phyloP scores from a whole-genome alignment of 306 rosid species.

The Acacia acuminata region DNA sequence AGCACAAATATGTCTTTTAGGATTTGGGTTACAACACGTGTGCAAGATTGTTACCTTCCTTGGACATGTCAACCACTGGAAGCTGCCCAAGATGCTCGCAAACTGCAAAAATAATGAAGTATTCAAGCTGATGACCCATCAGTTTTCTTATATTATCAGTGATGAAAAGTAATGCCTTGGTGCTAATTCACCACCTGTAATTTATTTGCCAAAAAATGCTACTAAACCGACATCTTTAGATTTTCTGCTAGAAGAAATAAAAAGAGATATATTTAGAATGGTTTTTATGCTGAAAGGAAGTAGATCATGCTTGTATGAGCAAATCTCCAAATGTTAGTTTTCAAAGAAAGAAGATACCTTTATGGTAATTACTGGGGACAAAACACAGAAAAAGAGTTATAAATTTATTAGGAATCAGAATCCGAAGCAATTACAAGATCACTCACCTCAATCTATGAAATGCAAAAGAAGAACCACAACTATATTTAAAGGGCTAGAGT shows the following conservation, averaged over 20 bases:
- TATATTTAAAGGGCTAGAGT: neutral
- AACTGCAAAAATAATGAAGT: conserved; percentile 61
- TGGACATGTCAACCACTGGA: conserved; percentile 93
- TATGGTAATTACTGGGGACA: neutral
- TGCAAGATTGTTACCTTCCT: conserved; percentile 69
- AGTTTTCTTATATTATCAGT: conserved; percentile 1
- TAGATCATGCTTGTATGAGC: neutral
- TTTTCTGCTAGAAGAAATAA: neutral
- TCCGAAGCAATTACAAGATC: neutral
- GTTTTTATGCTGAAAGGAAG: neutral
- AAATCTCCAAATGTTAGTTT: neutral
- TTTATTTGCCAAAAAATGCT: neutral
- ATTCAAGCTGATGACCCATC: neutral
- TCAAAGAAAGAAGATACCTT: neutral
- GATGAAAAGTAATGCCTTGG: neutral
- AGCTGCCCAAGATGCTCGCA: conserved; percentile 81
- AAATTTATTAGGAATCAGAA: neutral
- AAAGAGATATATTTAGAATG: neutral
- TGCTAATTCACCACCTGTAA: neutral
- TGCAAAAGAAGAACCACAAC: neutral
- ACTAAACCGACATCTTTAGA: neutral
- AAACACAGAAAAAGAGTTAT: neutral
- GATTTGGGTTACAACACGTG: conserved; percentile 1
- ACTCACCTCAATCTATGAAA: neutral
- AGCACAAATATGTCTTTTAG: conserved; percentile 4